Evolutionary conservation across 495 filamentous ascomycete species (phyloP).

Genomic region (Penicillium angulare): DNA sequence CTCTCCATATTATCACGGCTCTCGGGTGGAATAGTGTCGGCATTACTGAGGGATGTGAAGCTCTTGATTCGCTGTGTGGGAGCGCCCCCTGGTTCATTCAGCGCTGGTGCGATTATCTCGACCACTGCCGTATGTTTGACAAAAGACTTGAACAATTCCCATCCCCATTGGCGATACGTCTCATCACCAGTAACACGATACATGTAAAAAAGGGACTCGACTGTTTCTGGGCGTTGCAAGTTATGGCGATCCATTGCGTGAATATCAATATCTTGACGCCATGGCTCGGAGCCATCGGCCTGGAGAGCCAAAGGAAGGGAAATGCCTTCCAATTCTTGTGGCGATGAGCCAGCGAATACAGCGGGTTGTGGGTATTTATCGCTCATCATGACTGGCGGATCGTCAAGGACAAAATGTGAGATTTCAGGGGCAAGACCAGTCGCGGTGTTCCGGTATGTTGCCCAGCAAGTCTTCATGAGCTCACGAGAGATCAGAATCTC

Average conservation of each 20-base stretch:
- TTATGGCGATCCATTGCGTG: slow-evolving; percentile 80
- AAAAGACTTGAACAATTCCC: slow-evolving; percentile 96
- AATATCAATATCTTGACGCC: slow-evolving; percentile 75
- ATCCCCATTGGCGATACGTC: slow-evolving; percentile 94
- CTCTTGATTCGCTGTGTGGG: slow-evolving; percentile 42
- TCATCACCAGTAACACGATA: slow-evolving; percentile 94
- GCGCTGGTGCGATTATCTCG: slow-evolving; percentile 43
- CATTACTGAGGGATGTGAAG: slow-evolving; percentile 80
- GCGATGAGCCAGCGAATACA: slow-evolving; percentile 18
- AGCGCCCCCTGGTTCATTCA: neutral
- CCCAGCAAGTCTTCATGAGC: slow-evolving; percentile 96
- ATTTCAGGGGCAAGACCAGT: slow-evolving; percentile 94
- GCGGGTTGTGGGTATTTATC: slow-evolving; percentile 41
- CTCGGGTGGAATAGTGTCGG: slow-evolving; percentile 62
- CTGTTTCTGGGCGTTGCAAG: slow-evolving; percentile 92
- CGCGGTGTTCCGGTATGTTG: slow-evolving; percentile 83
- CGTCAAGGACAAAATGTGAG: slow-evolving; percentile 75
- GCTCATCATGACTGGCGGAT: slow-evolving; percentile 42
- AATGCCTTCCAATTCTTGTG: slow-evolving; percentile 30
- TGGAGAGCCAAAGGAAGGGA: slow-evolving; percentile 31
- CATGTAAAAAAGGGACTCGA: slow-evolving; percentile 96
- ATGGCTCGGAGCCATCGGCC: slow-evolving; percentile 31
- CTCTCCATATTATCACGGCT: slow-evolving; percentile 86
- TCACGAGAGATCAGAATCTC: slow-evolving; percentile 84
- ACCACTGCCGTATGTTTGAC: slow-evolving; percentile 74